Percentiles rank a stretch among this genome's conserved stretches.
These are phyloP conservation scores for Licmophora abbreviata DNA, from an alignment of 108 stramenopile genomes.

Conservation along the genomic window DNA sequence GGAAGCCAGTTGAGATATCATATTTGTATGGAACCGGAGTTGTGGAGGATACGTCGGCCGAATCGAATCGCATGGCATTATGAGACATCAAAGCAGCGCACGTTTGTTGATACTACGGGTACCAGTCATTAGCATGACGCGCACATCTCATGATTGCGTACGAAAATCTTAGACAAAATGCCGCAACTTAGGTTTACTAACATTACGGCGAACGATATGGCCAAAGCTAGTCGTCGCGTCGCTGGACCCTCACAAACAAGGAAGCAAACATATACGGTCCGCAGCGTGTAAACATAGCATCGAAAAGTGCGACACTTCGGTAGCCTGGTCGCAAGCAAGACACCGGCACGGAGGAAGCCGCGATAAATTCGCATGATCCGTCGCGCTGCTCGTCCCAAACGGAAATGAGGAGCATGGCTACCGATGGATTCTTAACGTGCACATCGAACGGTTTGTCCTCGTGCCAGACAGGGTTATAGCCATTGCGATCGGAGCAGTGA, in stretches of 20 bases:
- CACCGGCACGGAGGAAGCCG: constrained; percentile 59
- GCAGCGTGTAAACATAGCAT: constrained; percentile 47
- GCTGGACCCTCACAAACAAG: constrained; percentile 36
- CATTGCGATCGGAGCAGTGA: constrained; percentile 62
- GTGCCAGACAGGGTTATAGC: constrained; percentile 90
- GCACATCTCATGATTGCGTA: too few relatives aligned
- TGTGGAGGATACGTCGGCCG: background rate
- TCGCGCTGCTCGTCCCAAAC: constrained; percentile 56
- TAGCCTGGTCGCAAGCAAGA: constrained; percentile 66
- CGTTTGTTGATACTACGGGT: too few relatives aligned
- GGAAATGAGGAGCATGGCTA: constrained; percentile 60
- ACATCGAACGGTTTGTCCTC: constrained; percentile 52
- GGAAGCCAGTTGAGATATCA: background rate
- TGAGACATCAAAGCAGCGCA: too few relatives aligned
- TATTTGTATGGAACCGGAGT: background rate
- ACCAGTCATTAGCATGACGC: too few relatives aligned
- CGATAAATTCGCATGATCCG: constrained; percentile 56
- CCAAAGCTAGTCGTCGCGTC: too few relatives aligned
- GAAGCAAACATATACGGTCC: constrained; percentile 67
- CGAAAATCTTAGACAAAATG: too few relatives aligned
- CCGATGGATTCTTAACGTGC: constrained; percentile 44
- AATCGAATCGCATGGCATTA: too few relatives aligned
- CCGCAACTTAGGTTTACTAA: too few relatives aligned
- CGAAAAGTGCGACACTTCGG: constrained; percentile 62
- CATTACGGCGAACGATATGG: too few relatives aligned